These are phyloP conservation scores for Pseudoturritis turrita DNA, from an alignment of 345 rosid genomes.

Conservation along the genomic window DNA sequence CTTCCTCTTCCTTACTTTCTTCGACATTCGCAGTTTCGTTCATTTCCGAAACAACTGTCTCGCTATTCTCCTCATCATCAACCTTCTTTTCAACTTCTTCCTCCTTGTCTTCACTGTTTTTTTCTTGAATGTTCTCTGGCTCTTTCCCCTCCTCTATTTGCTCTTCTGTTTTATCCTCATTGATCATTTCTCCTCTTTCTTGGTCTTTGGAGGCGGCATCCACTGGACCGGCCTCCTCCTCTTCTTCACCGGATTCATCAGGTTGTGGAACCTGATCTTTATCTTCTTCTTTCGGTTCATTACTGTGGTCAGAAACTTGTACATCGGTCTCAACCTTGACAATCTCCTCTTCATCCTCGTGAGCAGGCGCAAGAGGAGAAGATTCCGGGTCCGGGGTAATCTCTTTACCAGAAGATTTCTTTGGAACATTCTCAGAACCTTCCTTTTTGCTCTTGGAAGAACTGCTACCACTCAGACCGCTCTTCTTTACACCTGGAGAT, in stretches of 20 bases:
- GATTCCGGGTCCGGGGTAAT: constrained; percentile 2
- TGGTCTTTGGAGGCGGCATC: constrained; percentile 12
- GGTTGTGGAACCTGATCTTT: constrained; percentile 4
- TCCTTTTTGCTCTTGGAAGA: constrained; percentile 28
- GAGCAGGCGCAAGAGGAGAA: constrained; percentile 4
- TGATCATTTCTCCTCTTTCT: constrained; percentile 7
- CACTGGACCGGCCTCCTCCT: constrained; percentile 1
- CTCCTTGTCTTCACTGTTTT: constrained; percentile 17
- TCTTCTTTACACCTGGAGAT: constrained; percentile 24
- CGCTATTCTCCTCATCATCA: constrained; percentile 9
- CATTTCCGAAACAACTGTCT: not conserved
- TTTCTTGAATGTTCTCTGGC: constrained; percentile 10
- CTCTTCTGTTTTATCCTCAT: constrained; percentile 9
- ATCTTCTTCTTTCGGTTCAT: constrained; percentile 22
- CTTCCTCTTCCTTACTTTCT: constrained; percentile 14
- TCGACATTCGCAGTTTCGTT: constrained; percentile 3
- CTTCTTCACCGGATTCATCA: constrained; percentile 31
- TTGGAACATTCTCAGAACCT: constrained; percentile 11
- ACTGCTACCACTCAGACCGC: constrained; percentile 3
- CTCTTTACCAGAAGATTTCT: constrained; percentile 19
- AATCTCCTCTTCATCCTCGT: constrained; percentile 29
- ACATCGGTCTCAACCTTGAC: constrained; percentile 24
- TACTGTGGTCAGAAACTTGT: constrained; percentile 6
- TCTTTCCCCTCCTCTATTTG: constrained; percentile 22
- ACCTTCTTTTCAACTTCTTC: constrained; percentile 10